A percentile compares a stretch with the other conserved stretches of the same genome.
Evolutionary conservation across 306 rosid species (phyloP).

Genomic region (Alnus glutinosa): DNA sequence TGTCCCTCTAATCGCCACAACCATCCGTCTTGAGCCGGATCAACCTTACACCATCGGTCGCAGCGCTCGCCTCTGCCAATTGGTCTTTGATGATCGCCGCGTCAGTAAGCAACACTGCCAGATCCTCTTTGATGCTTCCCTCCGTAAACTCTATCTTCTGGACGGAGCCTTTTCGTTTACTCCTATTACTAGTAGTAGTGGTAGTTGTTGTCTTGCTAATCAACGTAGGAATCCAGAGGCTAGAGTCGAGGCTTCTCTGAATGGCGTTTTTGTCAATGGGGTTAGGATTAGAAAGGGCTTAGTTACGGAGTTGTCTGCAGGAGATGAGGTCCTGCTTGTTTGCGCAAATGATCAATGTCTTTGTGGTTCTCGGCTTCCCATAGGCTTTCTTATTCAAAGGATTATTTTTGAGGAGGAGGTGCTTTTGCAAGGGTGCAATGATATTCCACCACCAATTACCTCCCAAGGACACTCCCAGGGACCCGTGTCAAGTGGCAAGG

Average conservation of each 20-base stretch:
- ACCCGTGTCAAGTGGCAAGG: conserved; percentile 32
- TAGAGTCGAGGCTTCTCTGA: conserved; percentile 40
- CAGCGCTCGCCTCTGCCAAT: conserved; percentile 31
- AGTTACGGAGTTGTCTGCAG: conserved; percentile 50
- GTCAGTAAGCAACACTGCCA: conserved; percentile 71
- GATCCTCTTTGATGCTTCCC: conserved; percentile 50
- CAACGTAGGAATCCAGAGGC: conserved; percentile 34
- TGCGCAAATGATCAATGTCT: conserved; percentile 34
- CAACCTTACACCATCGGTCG: conserved; percentile 63
- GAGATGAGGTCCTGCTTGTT: conserved; percentile 59
- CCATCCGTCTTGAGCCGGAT: conserved; percentile 43
- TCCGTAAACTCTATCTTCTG: conserved; percentile 51
- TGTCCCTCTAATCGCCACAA: conserved; percentile 42
- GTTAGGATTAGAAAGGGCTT: conserved; percentile 39
- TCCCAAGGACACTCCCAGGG: conserved; percentile 49
- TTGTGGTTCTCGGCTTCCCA: conserved; percentile 33
- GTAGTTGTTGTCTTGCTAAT: conserved; percentile 24
- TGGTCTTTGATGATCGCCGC: conserved; percentile 56
- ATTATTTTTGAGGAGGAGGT: conserved; percentile 37
- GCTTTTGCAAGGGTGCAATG: not conserved
- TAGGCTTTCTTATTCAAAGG: conserved; percentile 56
- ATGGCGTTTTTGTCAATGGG: conserved; percentile 69
- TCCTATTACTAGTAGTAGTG: not conserved
- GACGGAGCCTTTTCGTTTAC: conserved; percentile 35
- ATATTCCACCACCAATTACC: conserved; percentile 14